Evolutionary conservation across 2,329 filamentous ascomycete species (phyloP).

Genomic region (Neofusicoccum cordaticola): DNA sequence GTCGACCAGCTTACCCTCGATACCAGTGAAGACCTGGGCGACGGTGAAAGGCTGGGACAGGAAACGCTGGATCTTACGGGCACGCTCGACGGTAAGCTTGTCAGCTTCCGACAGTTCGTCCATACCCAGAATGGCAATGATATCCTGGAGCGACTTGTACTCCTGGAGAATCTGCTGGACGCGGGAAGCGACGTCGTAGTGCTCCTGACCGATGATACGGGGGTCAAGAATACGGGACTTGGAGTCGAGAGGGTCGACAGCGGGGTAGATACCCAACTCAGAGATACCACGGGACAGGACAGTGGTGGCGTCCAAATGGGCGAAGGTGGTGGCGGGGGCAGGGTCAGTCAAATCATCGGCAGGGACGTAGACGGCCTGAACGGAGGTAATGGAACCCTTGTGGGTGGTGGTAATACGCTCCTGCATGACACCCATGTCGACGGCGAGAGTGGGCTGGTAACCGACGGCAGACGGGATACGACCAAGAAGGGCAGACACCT

Average conservation of each 20-base stretch:
- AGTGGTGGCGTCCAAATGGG: slow-evolving; percentile 99
- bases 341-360: slow-evolving; percentile 99
- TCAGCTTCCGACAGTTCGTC: slow-evolving; percentile 98
- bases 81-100: slow-evolving; percentile 99
- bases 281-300: slow-evolving; percentile 99
- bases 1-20: slow-evolving; percentile 95
- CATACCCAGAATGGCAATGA: slow-evolving; percentile 99
- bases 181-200: slow-evolving; percentile 90
- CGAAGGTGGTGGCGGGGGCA: slow-evolving; percentile 98
- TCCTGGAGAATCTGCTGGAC: slow-evolving; percentile 99
- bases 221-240: slow-evolving; percentile 99
- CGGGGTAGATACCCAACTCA: slow-evolving; percentile 99
- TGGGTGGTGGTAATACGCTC: slow-evolving; percentile 99
- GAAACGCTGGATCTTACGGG: slow-evolving; percentile 99
- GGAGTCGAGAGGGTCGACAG: slow-evolving; percentile 98
- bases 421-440: slow-evolving; percentile 99
- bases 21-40: slow-evolving; percentile 81
- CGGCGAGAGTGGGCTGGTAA: slow-evolving; percentile 98
- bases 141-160: slow-evolving; percentile 99
- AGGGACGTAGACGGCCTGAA: slow-evolving; percentile 99
- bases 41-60: slow-evolving; percentile 98
- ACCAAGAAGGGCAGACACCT: slow-evolving; percentile 98
- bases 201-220: slow-evolving; percentile 95
- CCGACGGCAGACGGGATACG: slow-evolving; percentile 99
- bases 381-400: slow-evolving; percentile 99